phyloP scores from a whole-genome alignment of 176 grass and related monocot species.

The Urochloa ruziziensis region DNA sequence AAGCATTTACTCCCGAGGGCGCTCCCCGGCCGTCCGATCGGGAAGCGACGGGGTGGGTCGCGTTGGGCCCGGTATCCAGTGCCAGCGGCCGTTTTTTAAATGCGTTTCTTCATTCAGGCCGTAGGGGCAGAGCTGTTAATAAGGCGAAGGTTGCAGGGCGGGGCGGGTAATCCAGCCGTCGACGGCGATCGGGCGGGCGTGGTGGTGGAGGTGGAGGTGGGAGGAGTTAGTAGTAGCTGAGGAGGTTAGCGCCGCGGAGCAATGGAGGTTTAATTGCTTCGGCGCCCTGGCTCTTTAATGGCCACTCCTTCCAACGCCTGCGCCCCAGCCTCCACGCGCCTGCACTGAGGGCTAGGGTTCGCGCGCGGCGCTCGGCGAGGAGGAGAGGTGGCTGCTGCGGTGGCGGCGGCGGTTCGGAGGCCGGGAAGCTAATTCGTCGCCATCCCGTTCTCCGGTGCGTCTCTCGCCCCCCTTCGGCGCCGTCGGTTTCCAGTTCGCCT shows the following conservation, averaged over 20 bases:
- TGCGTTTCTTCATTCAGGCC: neutral
- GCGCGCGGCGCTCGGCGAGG: slow-evolving; percentile 1
- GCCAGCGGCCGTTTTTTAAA: slow-evolving; percentile 33
- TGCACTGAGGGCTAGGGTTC: slow-evolving; percentile 26
- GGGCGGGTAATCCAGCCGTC: neutral
- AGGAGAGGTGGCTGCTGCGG: neutral
- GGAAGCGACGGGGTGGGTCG: neutral
- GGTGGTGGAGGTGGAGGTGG: neutral
- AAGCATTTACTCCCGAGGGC: neutral
- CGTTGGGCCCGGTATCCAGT: neutral
- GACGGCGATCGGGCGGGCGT: slow-evolving; percentile 12
- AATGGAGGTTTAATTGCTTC: slow-evolving; percentile 41
- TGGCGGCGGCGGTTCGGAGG: neutral
- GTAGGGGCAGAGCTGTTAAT: neutral
- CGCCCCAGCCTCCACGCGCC: neutral
- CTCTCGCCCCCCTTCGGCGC: neutral
- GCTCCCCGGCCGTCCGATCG: neutral
- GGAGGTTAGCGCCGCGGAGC: slow-evolving; percentile 26
- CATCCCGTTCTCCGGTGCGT: slow-evolving; percentile 24
- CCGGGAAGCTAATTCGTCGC: neutral
- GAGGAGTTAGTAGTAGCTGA: neutral
- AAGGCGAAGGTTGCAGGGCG: neutral
- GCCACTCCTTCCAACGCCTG: slow-evolving; percentile 26
- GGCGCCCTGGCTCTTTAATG: slow-evolving; percentile 50
- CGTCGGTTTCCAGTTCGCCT: slow-evolving; percentile 1